Conservation (phyloP, 495 filamentous ascomycete species). For the Gamarada debralockiae region DNA sequence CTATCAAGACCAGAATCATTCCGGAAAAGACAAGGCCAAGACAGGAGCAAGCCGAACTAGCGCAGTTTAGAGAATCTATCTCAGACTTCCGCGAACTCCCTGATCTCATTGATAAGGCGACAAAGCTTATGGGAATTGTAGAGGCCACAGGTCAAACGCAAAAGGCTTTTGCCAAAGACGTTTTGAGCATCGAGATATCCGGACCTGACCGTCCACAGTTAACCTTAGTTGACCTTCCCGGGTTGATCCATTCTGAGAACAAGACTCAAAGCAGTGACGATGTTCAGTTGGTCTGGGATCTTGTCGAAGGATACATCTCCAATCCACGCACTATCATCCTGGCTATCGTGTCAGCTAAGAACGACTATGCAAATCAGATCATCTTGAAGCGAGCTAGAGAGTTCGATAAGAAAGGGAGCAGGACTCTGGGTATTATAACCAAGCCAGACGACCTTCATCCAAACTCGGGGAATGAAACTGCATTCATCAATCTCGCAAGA, state of each 20-base stretch:
- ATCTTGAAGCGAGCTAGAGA: conserved; percentile 70
- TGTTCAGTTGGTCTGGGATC: conserved; percentile 38
- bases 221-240: conserved; percentile 62
- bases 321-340: conserved; percentile 54
- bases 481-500: conserved; percentile 24
- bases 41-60: background rate
- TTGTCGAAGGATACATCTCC: conserved; percentile 54
- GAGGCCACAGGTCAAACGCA: background rate
- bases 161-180: conserved; percentile 51
- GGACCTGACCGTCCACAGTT: conserved; percentile 56
- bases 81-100: conserved; percentile 32
- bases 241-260: conserved; percentile 46
- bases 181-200: conserved; percentile 57
- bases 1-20: conserved; percentile 2
- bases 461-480: conserved; percentile 17
- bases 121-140: conserved; percentile 42
- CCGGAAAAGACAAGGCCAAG: background rate
- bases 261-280: conserved; percentile 37
- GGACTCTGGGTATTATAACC: conserved; percentile 79
- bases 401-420: conserved; percentile 67
- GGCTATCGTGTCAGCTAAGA: conserved; percentile 51
- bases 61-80: conserved; percentile 8
- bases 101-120: conserved; percentile 44
- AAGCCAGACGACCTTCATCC: conserved; percentile 64
- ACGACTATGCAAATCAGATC: conserved; percentile 49